A percentile compares a stretch with the other conserved stretches of the same genome.
Evolutionary conservation across 495 filamentous ascomycete species (phyloP).

Genomic region (Tuber calosporum): DNA sequence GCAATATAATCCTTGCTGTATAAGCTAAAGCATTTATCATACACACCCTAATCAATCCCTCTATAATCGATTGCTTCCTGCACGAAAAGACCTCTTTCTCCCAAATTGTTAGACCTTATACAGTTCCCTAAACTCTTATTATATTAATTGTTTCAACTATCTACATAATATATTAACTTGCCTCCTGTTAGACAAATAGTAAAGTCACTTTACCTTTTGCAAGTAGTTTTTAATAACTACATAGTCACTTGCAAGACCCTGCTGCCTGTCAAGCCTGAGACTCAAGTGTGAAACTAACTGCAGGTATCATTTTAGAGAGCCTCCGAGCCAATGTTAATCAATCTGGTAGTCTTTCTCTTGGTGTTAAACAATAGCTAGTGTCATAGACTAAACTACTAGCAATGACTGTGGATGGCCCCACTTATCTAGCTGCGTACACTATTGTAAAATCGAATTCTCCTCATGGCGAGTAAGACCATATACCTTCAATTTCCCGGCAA

Average conservation of each 20-base stretch:
- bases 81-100: no score
- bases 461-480: background rate
- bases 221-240: slow-evolving; percentile 16
- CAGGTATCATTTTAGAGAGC: slow-evolving; percentile 9
- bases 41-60: no score
- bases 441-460: slow-evolving; percentile 14
- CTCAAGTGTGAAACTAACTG: slow-evolving; percentile 6
- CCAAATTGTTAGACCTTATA: no score
- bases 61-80: no score
- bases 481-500: background rate
- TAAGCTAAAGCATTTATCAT: no score
- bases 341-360: background rate
- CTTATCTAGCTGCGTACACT: slow-evolving; percentile 8
- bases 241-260: background rate
- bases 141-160: slow-evolving; percentile 10
- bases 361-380: background rate
- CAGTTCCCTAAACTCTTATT: no score
- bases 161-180: background rate
- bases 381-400: background rate
- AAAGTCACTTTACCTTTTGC: slow-evolving; percentile 4
- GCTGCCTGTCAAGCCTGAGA: background rate
- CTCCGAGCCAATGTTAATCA: background rate
- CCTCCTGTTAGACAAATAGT: background rate
- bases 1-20: no score
- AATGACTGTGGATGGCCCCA: slow-evolving; percentile 2